These are phyloP conservation scores for Rhamnella rubrinervis DNA, from an alignment of 331 rosid genomes.

Conservation along the genomic window DNA sequence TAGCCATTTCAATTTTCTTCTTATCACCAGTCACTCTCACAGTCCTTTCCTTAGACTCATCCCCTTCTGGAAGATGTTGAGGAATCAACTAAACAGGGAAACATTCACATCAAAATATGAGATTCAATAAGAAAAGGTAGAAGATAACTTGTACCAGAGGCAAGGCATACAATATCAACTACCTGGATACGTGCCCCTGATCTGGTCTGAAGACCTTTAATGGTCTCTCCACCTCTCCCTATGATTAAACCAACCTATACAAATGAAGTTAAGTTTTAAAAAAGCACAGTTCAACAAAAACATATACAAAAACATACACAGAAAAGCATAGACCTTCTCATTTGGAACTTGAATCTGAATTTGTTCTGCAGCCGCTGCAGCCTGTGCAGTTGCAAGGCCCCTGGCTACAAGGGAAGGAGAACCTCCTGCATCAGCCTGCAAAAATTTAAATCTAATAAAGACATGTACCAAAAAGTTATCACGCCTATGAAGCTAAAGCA, in stretches of 20 bases:
- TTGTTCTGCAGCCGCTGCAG: constrained; percentile 74
- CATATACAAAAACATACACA: not conserved
- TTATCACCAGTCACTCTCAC: constrained; percentile 85
- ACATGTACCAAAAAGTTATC: not conserved
- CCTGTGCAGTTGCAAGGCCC: constrained; percentile 80
- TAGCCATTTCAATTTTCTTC: constrained; percentile 80
- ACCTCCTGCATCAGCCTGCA: constrained; percentile 99
- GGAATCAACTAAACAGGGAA: constrained; percentile 53
- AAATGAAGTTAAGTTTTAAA: constrained; percentile 5
- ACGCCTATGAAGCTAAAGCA: constrained; percentile 1
- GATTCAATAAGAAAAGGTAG: not conserved
- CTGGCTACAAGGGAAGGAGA: constrained; percentile 96
- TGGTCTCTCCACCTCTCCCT: constrained; percentile 97
- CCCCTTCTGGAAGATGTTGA: constrained; percentile 88
- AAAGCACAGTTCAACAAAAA: constrained; percentile 2
- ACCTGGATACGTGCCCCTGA: constrained; percentile 99
- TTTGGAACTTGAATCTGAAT: constrained; percentile 94
- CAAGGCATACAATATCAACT: constrained; percentile 48
- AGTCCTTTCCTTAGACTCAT: constrained; percentile 86
- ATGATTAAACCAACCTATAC: constrained; percentile 90
- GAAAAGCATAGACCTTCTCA: constrained; percentile 61
- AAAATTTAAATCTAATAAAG: constrained; percentile 13
- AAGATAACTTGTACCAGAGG: not conserved
- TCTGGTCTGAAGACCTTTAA: constrained; percentile 84
- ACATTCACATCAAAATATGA: not conserved